Evolutionary conservation across 768 basidiomycete genomes (phyloP).

Genomic region (Cubamyces lactineus): DNA sequence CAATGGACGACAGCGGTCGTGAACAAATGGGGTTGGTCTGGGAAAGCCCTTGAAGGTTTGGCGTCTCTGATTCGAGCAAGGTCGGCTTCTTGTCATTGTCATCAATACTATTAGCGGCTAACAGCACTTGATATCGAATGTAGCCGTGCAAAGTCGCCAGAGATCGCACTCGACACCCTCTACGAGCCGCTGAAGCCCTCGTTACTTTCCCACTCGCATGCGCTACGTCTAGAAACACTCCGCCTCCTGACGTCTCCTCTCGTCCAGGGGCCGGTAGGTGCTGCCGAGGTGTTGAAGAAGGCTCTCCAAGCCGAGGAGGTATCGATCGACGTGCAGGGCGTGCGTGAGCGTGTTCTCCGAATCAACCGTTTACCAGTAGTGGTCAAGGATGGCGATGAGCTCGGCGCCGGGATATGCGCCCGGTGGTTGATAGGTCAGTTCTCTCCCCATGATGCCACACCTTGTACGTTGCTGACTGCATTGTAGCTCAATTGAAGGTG

Average conservation of each 20-base stretch:
- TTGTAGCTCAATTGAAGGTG: conserved; percentile 85
- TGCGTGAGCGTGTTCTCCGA: conserved; percentile 80
- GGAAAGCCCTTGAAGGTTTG: conserved; percentile 57
- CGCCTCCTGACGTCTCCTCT: conserved; percentile 61
- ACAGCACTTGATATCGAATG: not conserved
- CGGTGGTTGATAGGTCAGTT: conserved; percentile 74
- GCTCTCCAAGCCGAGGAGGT: conserved; percentile 84
- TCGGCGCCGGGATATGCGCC: conserved; percentile 63
- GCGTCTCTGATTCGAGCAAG: conserved; percentile 49
- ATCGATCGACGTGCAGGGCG: conserved; percentile 75
- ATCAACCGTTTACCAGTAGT: conserved; percentile 73
- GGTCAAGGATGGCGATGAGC: conserved; percentile 55
- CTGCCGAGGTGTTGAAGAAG: conserved; percentile 58
- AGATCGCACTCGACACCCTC: conserved; percentile 46
- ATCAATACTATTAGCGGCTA: not conserved
- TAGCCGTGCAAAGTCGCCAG: conserved; percentile 3
- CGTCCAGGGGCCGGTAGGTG: conserved; percentile 46
- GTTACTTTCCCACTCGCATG: conserved; percentile 73
- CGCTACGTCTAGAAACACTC: conserved; percentile 65
- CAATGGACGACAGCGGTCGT: conserved; percentile 52
- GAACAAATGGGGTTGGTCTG: conserved; percentile 61
- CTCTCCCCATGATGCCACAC: not conserved
- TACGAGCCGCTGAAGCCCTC: conserved; percentile 56
- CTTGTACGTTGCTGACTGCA: not conserved
- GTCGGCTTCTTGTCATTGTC: conserved; percentile 36